Evolutionary conservation across 345 rosid species (phyloP), one percentile per base, ranked within the genome.

Genomic region (Microcos paniculata): DNA sequence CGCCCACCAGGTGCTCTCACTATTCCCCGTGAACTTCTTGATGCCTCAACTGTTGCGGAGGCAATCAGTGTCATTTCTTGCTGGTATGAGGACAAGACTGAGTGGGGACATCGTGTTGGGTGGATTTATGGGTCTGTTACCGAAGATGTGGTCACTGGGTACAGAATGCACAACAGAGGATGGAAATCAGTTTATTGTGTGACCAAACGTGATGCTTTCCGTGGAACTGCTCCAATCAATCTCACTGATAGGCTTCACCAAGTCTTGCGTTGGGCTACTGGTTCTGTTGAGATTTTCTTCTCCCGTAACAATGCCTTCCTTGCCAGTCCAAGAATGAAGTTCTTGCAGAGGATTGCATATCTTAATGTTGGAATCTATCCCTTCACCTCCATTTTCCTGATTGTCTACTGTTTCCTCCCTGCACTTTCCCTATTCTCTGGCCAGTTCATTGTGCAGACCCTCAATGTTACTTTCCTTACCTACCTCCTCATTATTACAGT

Each of bases 41-140:
- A 93, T 76, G 99, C 99, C 1, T 80, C 98, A 10, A 91, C 98
- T 0, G 98, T 95, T 81, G 97, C 99, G 0, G 99, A 95, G 88
- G 98, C 99, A 45, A 93, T 95, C 61, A 93, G 94, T 71, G 99
- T 95, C 62, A 93, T 95, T 78, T 95, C 99, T 35, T 95, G 99
- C 83, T 95, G 99, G 99, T 95, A 95, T 38, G 98, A 95, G 82
- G 99, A 95, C 76, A 95, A 95, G 85, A 95, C 99, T 2, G 98
- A 93, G 83, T 95, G 99, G 99, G 99, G 99, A n/a, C 80, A 85
- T 0, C 92, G 99, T n/a, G 85, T 91, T 13, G 98, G 99, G 14
- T 95, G 99, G 99, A 95, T 95, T 80, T 95, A 95, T 63, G 99
- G 99, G 53, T 95, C 99, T n/a, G 98, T 95, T 31, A 95, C 99